A percentile compares a stretch with the other conserved stretches of the same genome.
phyloP scores from a whole-genome alignment of 257 asterid genomes.

The Verbena officinalis region DNA sequence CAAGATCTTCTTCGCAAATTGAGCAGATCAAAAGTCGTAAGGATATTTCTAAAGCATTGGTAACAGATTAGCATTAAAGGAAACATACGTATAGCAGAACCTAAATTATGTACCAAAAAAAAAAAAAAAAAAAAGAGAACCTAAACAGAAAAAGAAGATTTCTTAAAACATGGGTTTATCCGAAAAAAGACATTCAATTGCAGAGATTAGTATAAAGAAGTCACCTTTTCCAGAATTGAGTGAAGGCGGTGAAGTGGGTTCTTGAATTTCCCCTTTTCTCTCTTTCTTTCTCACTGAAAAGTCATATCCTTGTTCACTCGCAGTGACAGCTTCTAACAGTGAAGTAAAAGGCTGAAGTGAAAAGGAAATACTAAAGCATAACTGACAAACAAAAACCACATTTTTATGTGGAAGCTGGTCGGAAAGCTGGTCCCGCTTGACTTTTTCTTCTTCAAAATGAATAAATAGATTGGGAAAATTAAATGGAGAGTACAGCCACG shows the following conservation, averaged over 20 bases:
- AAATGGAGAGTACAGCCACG: slow-evolving; percentile 18
- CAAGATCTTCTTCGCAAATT: slow-evolving; percentile 27
- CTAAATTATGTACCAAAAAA: too few species aligned
- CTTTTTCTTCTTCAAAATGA: slow-evolving; percentile 9
- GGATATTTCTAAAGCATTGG: slow-evolving; percentile 1
- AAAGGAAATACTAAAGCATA: slow-evolving; percentile 7
- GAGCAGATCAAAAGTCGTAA: slow-evolving; percentile 15
- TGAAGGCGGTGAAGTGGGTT: slow-evolving; percentile 29
- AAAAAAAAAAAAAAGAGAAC: neutral
- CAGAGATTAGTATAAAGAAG: slow-evolving; percentile 20
- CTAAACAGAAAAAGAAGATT: slow-evolving; percentile 4
- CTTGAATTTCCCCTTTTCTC: slow-evolving; percentile 27
- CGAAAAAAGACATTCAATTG: slow-evolving; percentile 21
- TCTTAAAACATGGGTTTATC: too few species aligned
- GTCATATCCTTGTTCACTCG: neutral
- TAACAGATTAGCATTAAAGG: slow-evolving; percentile 15
- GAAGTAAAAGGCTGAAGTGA: slow-evolving; percentile 23
- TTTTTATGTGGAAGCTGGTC: slow-evolving; percentile 25
- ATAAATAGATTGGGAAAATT: neutral
- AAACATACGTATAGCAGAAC: neutral
- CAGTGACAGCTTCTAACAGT: neutral
- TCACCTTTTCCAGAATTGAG: slow-evolving; percentile 31
- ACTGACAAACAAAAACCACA: neutral
- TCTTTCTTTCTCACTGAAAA: slow-evolving; percentile 25
- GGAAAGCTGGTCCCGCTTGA: slow-evolving; percentile 25